Percentiles rank a stretch among this genome's conserved stretches.
phyloP scores from a whole-genome alignment of 345 rosid genomes.

The Salix udensis region DNA sequence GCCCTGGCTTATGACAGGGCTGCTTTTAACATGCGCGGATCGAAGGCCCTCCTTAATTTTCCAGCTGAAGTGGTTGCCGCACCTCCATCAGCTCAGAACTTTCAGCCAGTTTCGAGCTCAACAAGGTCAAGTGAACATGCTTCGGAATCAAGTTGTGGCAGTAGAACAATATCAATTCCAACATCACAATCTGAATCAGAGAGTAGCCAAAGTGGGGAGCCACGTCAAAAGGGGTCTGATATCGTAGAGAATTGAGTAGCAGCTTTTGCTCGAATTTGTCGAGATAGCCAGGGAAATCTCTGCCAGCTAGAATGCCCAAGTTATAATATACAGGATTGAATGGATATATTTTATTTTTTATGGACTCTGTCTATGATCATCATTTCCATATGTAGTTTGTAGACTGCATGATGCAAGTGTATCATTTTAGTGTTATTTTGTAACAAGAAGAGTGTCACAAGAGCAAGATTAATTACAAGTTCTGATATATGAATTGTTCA shows the following conservation, averaged over 20 bases:
- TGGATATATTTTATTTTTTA: too few species aligned
- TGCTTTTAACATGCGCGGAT: constrained; percentile 58
- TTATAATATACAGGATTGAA: too few species aligned
- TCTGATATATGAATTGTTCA: background rate
- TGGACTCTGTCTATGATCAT: background rate
- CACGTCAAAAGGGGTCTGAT: background rate
- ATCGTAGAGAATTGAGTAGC: background rate
- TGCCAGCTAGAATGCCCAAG: background rate
- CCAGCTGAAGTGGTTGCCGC: constrained; percentile 33
- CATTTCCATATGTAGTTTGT: background rate
- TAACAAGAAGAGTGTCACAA: background rate
- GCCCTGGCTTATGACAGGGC: constrained; percentile 65
- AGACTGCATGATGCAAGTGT: background rate
- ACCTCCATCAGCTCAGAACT: constrained; percentile 4
- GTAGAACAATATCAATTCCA: constrained; percentile 4
- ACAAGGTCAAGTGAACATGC: background rate
- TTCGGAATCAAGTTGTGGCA: constrained; percentile 13
- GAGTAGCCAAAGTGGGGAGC: constrained; percentile 19
- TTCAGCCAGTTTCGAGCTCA: background rate
- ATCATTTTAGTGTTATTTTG: background rate
- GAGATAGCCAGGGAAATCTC: background rate
- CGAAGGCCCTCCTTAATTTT: constrained; percentile 65
- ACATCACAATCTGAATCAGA: constrained; percentile 23
- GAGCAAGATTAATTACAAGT: background rate
- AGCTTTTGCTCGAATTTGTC: background rate